Conservation (phyloP, 768 basidiomycete species). For the Russula lepida region DNA sequence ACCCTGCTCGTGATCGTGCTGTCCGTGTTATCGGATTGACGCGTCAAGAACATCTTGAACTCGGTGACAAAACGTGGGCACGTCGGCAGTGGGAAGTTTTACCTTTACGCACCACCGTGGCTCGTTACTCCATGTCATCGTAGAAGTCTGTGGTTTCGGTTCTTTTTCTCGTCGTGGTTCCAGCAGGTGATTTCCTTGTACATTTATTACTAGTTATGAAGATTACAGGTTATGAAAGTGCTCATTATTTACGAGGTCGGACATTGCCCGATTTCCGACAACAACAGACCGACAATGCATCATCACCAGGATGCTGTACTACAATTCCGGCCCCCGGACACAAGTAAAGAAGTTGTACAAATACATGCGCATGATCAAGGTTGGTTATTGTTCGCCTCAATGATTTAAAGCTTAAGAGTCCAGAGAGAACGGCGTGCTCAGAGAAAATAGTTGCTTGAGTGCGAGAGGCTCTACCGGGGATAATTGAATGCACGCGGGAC, state of each 20-base stretch:
- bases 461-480: too few species aligned
- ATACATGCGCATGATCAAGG: too few species aligned
- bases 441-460: too few species aligned
- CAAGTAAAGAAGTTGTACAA: too few species aligned
- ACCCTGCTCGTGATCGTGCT: constrained; percentile 44
- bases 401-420: too few species aligned
- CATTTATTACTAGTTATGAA: neutral
- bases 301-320: constrained; percentile 39
- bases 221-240: neutral
- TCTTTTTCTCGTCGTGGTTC: neutral
- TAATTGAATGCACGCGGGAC: too few species aligned
- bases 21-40: constrained; percentile 48
- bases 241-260: neutral
- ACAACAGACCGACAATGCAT: constrained; percentile 27
- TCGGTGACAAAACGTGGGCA: constrained; percentile 32
- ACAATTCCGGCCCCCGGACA: neutral
- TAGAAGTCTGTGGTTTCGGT: neutral
- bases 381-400: too few species aligned
- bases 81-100: constrained; percentile 43
- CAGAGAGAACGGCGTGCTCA: too few species aligned
- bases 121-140: neutral
- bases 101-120: constrained; percentile 32
- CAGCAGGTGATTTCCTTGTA: neutral
- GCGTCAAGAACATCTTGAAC: constrained; percentile 30
- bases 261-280: neutral